Evolutionary conservation across 371 early-diverging fungal genomes (phyloP), one percentile per base, ranked within the genome.

Genomic region (Apophysomyces trapeziformis): DNA sequence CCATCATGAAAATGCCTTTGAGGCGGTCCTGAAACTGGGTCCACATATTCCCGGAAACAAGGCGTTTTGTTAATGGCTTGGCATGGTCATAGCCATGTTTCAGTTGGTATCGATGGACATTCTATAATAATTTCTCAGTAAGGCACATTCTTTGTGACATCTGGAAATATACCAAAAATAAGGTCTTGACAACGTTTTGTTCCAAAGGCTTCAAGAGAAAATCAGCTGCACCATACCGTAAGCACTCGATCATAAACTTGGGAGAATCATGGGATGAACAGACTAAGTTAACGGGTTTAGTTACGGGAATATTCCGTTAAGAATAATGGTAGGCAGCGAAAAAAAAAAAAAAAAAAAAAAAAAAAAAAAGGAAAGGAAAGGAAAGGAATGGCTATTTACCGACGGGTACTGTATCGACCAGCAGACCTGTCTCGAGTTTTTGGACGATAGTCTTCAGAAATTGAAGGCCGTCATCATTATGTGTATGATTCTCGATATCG

Each of bases 211-310:
- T 74, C 37, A 85, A 39, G 57, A 82, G 46, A 43, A 79, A 82
- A 63, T 82, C 80, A 8, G 82, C 76, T 38, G 82, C 82, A 9
- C 82, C 82, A 13, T 73, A 63, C 37, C 82, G 76, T 41, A 82
- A 65, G 46, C 78, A 75, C 46, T 75, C 70, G 11, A 74, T 35
- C 78, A 78, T 75, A 43, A 74, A 72, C 38, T 65, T 58, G 7
- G 71, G 32, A 39, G 70, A 72, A 16, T 78, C 73, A 38, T 54
- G 70, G 18, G 65, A 58, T 11, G 73, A 78, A 46, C 58, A 73
- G 2, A 73, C 75, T 75, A 59, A 36, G 4, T 32, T 14, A 6
- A 50, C 9, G n/a, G 1, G 1, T 21, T 50, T 26, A 50, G 54
- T 21, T 26, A 1, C 4, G 13, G 37, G 56, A 46, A 56, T n/a